These are phyloP conservation scores for Plasmopara viticola DNA, from an alignment of 352 stramenopile species.

Conservation along the genomic window DNA sequence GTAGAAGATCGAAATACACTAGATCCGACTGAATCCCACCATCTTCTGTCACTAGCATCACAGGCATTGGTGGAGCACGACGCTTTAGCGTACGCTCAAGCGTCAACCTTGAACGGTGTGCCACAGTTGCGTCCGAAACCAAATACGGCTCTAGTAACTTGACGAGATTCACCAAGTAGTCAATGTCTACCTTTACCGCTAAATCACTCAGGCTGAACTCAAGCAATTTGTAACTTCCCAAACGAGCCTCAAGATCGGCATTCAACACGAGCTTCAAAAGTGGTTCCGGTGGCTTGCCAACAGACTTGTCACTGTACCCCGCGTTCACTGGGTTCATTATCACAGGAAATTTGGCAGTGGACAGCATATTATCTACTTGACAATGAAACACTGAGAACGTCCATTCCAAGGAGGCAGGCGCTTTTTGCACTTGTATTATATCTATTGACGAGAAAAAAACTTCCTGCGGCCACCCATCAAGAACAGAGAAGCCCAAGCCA, in stretches of 20 bases:
- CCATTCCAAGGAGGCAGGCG: constrained; percentile 65
- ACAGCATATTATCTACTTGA: constrained; percentile 83
- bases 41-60: constrained; percentile 44
- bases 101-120: constrained; percentile 47
- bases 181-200: constrained; percentile 77
- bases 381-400: constrained; percentile 71
- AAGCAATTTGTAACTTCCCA: constrained; percentile 79
- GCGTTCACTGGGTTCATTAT: constrained; percentile 77
- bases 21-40: constrained; percentile 70
- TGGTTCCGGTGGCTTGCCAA: constrained; percentile 50
- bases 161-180: constrained; percentile 78
- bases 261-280: constrained; percentile 71
- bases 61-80: constrained; percentile 55
- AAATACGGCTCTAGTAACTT: constrained; percentile 78
- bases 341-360: constrained; percentile 73
- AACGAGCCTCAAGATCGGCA: constrained; percentile 61
- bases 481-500: constrained; percentile 68
- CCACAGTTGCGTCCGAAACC: constrained; percentile 57
- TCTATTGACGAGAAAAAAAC: constrained; percentile 79
- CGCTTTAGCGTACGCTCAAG: constrained; percentile 54
- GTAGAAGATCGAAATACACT: constrained; percentile 78
- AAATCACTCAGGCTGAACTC: constrained; percentile 66
- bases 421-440: constrained; percentile 68
- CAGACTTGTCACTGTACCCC: constrained; percentile 69
- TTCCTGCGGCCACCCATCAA: constrained; percentile 75